These are phyloP conservation scores for Pseudogymnoascus pannorum DNA, from an alignment of 2,329 filamentous ascomycete species.

Conservation along the genomic window DNA sequence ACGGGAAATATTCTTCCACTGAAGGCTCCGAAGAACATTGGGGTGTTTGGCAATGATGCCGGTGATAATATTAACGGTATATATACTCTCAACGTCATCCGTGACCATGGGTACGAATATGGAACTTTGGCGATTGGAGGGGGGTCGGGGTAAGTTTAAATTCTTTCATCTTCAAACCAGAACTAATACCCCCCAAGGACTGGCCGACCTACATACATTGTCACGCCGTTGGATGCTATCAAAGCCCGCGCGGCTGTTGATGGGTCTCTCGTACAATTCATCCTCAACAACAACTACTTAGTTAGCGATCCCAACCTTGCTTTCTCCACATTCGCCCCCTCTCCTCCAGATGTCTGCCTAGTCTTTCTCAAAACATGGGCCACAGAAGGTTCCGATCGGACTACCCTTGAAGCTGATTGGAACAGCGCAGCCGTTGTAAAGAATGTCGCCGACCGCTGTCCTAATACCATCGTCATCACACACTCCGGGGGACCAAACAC, in stretches of 20 bases:
- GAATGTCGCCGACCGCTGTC: slow-evolving; percentile 40
- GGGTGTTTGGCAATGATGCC: slow-evolving; percentile 43
- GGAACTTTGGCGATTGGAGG: slow-evolving; percentile 20
- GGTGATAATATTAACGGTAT: slow-evolving; percentile 32
- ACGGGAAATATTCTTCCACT: slow-evolving; percentile 41
- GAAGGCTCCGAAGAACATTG: slow-evolving; percentile 37
- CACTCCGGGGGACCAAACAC: slow-evolving; percentile 61
- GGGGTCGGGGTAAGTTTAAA: slow-evolving; percentile 15
- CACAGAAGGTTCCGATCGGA: slow-evolving; percentile 40
- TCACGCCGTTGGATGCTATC: slow-evolving; percentile 53
- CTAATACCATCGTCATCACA: slow-evolving; percentile 58
- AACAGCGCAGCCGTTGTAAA: slow-evolving; percentile 16
- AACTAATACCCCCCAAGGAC: slow-evolving; percentile 24
- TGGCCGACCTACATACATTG: slow-evolving; percentile 52
- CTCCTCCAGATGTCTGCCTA: slow-evolving; percentile 33
- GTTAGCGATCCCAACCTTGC: background rate
- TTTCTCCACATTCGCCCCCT: slow-evolving; percentile 12
- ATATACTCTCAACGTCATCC: background rate
- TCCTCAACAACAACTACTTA: slow-evolving; percentile 14
- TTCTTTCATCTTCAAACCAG: background rate
- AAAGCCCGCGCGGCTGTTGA: slow-evolving; percentile 20
- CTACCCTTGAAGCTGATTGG: slow-evolving; percentile 17
- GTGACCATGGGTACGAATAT: slow-evolving; percentile 10
- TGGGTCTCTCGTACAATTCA: slow-evolving; percentile 16
- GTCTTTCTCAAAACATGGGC: slow-evolving; percentile 61